phyloP scores from a whole-genome alignment of 805 yeast genomes.

The Ogataea corticis region DNA sequence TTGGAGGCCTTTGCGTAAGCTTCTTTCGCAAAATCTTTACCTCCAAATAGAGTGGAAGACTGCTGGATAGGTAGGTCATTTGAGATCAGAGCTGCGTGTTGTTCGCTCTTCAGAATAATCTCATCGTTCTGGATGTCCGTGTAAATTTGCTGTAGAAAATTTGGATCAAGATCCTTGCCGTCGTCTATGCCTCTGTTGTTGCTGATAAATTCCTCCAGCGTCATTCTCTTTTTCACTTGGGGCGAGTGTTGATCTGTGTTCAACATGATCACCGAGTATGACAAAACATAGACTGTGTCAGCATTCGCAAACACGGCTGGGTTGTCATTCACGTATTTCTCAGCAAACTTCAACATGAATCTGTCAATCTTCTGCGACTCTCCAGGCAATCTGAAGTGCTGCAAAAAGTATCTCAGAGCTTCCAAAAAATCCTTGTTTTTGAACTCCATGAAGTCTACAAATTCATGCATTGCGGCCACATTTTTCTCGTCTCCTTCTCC shows the following conservation, averaged over 20 bases:
- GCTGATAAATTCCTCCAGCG: constrained; percentile 78
- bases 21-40: constrained; percentile 69
- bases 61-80: constrained; percentile 49
- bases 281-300: constrained; percentile 88
- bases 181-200: constrained; percentile 94
- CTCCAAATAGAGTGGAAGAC: constrained; percentile 54
- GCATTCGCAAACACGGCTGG: constrained; percentile 89
- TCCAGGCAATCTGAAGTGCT: constrained; percentile 91
- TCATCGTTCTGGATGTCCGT: constrained; percentile 81
- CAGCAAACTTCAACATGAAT: constrained; percentile 95
- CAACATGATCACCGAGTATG: constrained; percentile 88
- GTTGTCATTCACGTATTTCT: constrained; percentile 83
- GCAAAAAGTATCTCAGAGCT: constrained; percentile 81
- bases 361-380: constrained; percentile 98
- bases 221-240: constrained; percentile 85
- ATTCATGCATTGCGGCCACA: constrained; percentile 86
- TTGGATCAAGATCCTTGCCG: constrained; percentile 78
- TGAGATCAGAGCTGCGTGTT: constrained; percentile 82
- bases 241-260: constrained; percentile 93
- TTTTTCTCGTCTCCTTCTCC: constrained; percentile 86
- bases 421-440: constrained; percentile 69
- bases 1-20: constrained; percentile 91
- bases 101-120: constrained; percentile 89
- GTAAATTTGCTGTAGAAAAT: constrained; percentile 66
- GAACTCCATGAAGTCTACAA: constrained; percentile 87